Base-by-base conservation (phyloP, 768 basidiomycete genomes). In the Albatrellus ellisii region DNA sequence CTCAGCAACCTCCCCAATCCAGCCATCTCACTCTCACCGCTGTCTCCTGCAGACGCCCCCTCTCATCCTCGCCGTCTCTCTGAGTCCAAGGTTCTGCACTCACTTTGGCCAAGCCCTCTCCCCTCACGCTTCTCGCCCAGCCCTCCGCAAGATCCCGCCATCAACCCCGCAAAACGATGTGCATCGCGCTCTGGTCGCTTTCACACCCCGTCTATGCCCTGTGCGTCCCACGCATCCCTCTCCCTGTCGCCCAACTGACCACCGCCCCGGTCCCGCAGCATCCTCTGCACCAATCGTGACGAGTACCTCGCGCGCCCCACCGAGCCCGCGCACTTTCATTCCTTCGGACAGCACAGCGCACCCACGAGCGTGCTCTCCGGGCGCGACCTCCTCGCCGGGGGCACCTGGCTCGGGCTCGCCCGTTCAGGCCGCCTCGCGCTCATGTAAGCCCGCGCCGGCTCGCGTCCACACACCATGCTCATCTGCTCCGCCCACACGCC, bases 331-430 rank as follows among this genome's bases (percentile, higher is more conserved):
- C 63, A 68, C 49, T 85, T 78, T 56, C 86, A 85, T 56, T 65
- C 72, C 7, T 86, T 86, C 53, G 70, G 62, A 22, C 45, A 55
- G 29, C 53, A 61, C 41, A 47, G 52, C 36, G 45, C 26, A n/a
- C 26, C 32, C 15, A 26, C 18, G 4, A 10, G 41, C 24, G 58
- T 89, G 46, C 66, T 90, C 42, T 88, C 84, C 2, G 87, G 87
- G 36, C 70, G 77, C 50, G 87, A 90, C 60, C 54, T 66, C 17
- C 62, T 62, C 36, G 85, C 77, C 2, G 84, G 84, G 29, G 87
- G 87, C 33, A 82, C 85, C 26, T 90, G 87, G 87, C 69, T 86
- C 52, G 87, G 87, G 10, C 59, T 87, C 43, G 75, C 59, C 54
- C 69, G 70, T 46, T 47, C 68, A 45, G 87, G 87, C 18, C 70